Base-by-base conservation (phyloP, 768 basidiomycete species). In the Rhodotorula paludigena region DNA sequence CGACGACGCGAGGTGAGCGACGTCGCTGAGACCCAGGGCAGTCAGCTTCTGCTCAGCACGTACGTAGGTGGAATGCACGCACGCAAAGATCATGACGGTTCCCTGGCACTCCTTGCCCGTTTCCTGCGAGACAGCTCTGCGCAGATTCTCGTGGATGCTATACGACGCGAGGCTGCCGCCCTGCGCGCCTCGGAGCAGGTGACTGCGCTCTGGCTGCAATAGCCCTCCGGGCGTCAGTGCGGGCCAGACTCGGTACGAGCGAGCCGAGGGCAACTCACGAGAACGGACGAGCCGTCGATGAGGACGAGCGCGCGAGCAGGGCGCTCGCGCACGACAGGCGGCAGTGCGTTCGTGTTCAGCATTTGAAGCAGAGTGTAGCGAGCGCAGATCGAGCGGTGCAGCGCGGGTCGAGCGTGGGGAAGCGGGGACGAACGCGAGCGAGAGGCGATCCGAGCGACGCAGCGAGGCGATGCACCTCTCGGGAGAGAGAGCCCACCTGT, bases 151-250 rank as follows among this genome's bases (percentile, higher is more conserved):
- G 20, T 49, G 47, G 47, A 67, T 21, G 15, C 35, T 30, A 25
- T 36, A 53, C 32, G 66, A 60, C 23, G 48, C 41, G 25, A 62
- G 21, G 3, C 39, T 18, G 15, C 66, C 66, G n/a, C 66, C 66
- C 55, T 67, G 60, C 7, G 60, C 60, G 16, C 36, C 33, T 1
- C 21, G 30, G 8, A 10, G 14, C 3, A 67, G 49, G 28, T 57
- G 35, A 3, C 5, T 20, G 33, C 39, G 55, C 23, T 61, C 60
- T 2, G 60, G 66, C 66, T 67, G 55, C 18, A n/a, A 14, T 33
- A 4, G 10, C 2, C 15, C n/a, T 9, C 2, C 28, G 21, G 1
- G 20, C 18, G 33, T 45, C 60, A 54, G 59, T 18, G 14, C 8
- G 15, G 2, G 23, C 16, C 30, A 2, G 7, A 30, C 15, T 14